A percentile compares a stretch with the other conserved stretches of the same genome.
phyloP scores from a whole-genome alignment of 345 rosid genomes.

The Ceriops decandra region DNA sequence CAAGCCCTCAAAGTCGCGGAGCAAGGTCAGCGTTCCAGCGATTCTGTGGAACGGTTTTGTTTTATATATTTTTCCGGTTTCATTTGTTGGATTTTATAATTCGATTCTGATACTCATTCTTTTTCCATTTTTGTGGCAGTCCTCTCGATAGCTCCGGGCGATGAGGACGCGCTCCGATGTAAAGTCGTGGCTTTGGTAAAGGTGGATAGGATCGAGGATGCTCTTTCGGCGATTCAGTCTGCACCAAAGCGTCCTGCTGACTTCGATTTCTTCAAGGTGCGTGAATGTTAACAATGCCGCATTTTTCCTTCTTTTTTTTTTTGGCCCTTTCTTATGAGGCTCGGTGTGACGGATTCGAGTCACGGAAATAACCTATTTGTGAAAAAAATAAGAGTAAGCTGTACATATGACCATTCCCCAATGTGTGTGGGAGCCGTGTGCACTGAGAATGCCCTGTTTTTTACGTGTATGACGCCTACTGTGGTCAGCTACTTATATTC shows the following conservation, averaged over 20 bases:
- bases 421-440: too few relatives aligned
- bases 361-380: too few relatives aligned
- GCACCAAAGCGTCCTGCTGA: slow-evolving; percentile 41
- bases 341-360: too few relatives aligned
- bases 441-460: too few relatives aligned
- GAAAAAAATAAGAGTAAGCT: too few relatives aligned
- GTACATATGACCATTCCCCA: too few relatives aligned
- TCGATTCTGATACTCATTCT: neutral
- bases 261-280: slow-evolving; percentile 64
- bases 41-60: neutral
- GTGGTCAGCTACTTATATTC: too few relatives aligned
- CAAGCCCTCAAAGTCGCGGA: slow-evolving; percentile 67
- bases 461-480: too few relatives aligned
- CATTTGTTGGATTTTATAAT: neutral
- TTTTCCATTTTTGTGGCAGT: slow-evolving; percentile 36
- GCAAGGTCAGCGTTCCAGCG: slow-evolving; percentile 43
- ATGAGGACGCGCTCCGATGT: slow-evolving; percentile 86
- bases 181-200: slow-evolving; percentile 75
- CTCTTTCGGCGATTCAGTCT: slow-evolving; percentile 59
- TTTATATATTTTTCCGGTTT: neutral
- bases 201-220: slow-evolving; percentile 60
- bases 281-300: slow-evolving; percentile 2
- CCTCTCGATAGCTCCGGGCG: slow-evolving; percentile 57
- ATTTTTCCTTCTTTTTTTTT: neutral
- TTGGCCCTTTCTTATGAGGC: neutral